Conservation (phyloP, 139 green algal species). For the Ulvella scutata region DNA sequence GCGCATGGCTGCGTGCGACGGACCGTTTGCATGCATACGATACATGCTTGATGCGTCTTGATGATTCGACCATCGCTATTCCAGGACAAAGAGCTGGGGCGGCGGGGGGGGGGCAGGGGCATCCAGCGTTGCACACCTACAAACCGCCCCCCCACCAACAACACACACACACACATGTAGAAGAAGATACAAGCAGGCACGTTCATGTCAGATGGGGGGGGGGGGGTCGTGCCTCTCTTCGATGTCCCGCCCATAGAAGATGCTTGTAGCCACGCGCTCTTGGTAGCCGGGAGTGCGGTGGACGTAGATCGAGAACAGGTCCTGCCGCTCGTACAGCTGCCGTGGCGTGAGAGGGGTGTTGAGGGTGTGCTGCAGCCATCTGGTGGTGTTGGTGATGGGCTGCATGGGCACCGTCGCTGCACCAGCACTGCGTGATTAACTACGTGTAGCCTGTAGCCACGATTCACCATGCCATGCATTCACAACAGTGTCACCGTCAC, state of each 20-base stretch:
- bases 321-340: neutral
- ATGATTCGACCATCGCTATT: neutral
- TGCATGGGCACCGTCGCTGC: neutral
- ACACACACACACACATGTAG: no score
- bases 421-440: neutral
- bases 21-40: neutral
- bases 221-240: neutral
- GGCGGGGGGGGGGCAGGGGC: no score
- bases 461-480: no score
- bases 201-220: neutral
- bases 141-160: no score
- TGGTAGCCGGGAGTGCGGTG: neutral
- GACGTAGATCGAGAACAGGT: constrained; percentile 1
- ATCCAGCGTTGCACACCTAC: neutral
- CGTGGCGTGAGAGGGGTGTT: neutral
- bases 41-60: neutral
- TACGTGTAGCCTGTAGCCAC: no score
- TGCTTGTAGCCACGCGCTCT: neutral
- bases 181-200: no score
- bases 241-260: neutral
- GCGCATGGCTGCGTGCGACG: neutral
- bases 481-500: no score
- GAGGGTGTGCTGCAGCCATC: neutral
- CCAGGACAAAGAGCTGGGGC: neutral
- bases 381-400: neutral